phyloP scores from a whole-genome alignment of 768 basidiomycete species.

The Collybia nuda region DNA sequence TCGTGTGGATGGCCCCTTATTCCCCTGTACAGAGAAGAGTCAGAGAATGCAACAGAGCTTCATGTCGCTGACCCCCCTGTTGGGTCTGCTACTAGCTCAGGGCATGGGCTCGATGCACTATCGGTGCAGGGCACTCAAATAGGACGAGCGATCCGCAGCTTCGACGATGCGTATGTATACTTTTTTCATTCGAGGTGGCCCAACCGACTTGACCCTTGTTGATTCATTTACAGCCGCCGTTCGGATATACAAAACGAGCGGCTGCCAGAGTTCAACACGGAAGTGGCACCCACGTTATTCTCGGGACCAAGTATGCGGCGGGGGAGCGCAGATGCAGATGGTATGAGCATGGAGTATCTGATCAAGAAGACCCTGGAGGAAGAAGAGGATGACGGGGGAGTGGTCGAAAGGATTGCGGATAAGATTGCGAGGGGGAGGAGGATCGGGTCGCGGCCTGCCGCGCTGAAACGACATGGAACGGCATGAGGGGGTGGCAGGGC shows the following conservation, averaged over 20 bases:
- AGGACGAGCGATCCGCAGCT: constrained; percentile 62
- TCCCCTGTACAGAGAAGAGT: constrained; percentile 57
- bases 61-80: constrained; percentile 31
- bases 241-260: constrained; percentile 77
- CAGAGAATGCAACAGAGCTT: constrained; percentile 77
- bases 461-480: constrained; percentile 68
- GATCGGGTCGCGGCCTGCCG: constrained; percentile 42
- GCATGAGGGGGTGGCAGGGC: constrained; percentile 22
- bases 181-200: constrained; percentile 1
- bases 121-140: constrained; percentile 61
- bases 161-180: constrained; percentile 70
- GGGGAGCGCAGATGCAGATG: constrained; percentile 38
- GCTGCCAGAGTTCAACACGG: constrained; percentile 54
- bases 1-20: no score
- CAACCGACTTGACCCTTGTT: background rate
- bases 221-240: constrained; percentile 48
- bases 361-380: constrained; percentile 65
- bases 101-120: constrained; percentile 43
- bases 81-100: constrained; percentile 21
- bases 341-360: constrained; percentile 61
- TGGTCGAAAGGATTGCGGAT: constrained; percentile 64
- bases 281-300: constrained; percentile 41
- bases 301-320: constrained; percentile 65
- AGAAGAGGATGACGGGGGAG: constrained; percentile 47
- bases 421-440: constrained; percentile 54